Conservation (phyloP, 2,329 filamentous ascomycete genomes). For the Ophiostoma ulmi region DNA sequence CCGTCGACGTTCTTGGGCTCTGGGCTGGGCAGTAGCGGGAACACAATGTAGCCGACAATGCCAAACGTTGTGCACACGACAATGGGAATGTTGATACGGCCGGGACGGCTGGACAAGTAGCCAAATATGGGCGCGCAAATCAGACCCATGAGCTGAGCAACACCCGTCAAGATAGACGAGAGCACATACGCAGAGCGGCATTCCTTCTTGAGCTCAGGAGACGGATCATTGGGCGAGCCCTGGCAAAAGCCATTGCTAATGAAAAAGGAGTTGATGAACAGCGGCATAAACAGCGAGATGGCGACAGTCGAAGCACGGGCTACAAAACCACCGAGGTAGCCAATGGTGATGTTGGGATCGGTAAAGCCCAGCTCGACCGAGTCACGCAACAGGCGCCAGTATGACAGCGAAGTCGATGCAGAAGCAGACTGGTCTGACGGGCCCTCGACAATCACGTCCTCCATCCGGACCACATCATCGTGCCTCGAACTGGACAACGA, state of each 20-base stretch:
- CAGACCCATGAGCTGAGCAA: constrained; percentile 80
- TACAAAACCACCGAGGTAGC: constrained; percentile 91
- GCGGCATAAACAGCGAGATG: constrained; percentile 88
- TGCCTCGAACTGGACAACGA: neutral
- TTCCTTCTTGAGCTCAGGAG: constrained; percentile 72
- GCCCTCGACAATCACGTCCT: constrained; percentile 20
- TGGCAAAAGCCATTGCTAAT: constrained; percentile 74
- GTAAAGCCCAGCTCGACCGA: constrained; percentile 66
- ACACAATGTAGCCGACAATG: constrained; percentile 68
- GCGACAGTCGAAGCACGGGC: constrained; percentile 90
- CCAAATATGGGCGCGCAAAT: constrained; percentile 83
- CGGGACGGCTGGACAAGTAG: constrained; percentile 61
- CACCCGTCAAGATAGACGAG: constrained; percentile 79
- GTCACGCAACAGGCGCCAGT: constrained; percentile 55
- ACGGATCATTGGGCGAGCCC: constrained; percentile 57
- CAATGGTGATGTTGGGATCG: constrained; percentile 74
- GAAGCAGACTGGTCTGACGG: neutral
- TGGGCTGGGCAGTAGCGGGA: constrained; percentile 72
- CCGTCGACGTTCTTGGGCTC: constrained; percentile 62
- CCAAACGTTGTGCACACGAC: constrained; percentile 67
- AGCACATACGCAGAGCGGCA: constrained; percentile 85
- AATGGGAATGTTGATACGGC: constrained; percentile 62
- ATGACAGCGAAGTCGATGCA: constrained; percentile 41
- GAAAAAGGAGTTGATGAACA: constrained; percentile 90
- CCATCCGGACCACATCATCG: constrained; percentile 21